Evolutionary conservation across 768 basidiomycete genomes (phyloP).

Genomic region (Lactarius sp.): DNA sequence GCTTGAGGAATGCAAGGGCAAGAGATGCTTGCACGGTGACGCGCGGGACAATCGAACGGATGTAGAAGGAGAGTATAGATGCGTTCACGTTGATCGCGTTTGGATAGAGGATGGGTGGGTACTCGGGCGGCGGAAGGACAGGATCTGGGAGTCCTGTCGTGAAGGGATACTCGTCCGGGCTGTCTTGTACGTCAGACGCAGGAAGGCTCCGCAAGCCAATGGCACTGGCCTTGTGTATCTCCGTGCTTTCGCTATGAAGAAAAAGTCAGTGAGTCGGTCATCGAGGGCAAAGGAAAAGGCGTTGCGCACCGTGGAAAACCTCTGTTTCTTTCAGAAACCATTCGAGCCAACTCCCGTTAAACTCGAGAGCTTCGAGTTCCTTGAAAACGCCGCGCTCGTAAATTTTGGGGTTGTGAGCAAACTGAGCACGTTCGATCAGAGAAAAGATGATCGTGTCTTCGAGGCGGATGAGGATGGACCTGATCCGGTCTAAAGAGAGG

Average conservation of each 20-base stretch:
- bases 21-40: constrained; percentile 75
- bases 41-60: constrained; percentile 78
- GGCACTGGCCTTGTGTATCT: constrained; percentile 79
- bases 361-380: constrained; percentile 68
- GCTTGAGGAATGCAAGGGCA: constrained; percentile 58
- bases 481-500: constrained; percentile 81
- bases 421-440: constrained; percentile 95
- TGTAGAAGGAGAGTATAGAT: constrained; percentile 87
- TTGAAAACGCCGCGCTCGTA: constrained; percentile 77
- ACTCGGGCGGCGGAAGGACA: constrained; percentile 64
- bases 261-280: background rate
- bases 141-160: constrained; percentile 75
- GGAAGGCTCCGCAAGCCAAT: background rate
- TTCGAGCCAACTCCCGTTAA: constrained; percentile 88
- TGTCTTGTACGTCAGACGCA: constrained; percentile 31
- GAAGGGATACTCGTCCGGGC: constrained; percentile 98
- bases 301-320: constrained; percentile 79
- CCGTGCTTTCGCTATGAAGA: constrained; percentile 80
- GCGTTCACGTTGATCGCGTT: constrained; percentile 83
- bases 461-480: constrained; percentile 79
- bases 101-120: constrained; percentile 73
- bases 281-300: background rate
- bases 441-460: constrained; percentile 99
- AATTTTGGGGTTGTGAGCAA: constrained; percentile 87
- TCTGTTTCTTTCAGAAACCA: constrained; percentile 98